Evolutionary conservation across 305 asterid genomes (phyloP).

Genomic region (Andrographis paniculata): DNA sequence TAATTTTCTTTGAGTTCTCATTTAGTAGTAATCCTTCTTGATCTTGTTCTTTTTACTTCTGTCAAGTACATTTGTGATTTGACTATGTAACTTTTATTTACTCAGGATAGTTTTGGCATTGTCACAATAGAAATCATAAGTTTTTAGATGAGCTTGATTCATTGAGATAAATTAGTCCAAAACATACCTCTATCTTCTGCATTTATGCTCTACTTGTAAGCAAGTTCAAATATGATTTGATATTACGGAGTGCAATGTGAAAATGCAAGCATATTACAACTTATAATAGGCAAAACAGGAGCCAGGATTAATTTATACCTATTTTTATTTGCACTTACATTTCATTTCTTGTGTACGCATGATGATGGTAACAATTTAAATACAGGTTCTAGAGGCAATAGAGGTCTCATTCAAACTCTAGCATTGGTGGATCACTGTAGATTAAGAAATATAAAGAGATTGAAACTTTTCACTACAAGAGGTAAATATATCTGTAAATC

Average conservation of each 20-base stretch:
- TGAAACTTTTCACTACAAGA: constrained; percentile 28
- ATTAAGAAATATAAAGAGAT: constrained; percentile 19
- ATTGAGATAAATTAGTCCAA: constrained; percentile 9
- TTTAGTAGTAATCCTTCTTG: too few species aligned
- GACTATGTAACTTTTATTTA: background rate
- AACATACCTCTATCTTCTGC: background rate
- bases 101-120: background rate
- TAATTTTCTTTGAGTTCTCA: too few species aligned
- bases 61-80: too few species aligned
- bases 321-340: background rate
- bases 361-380: constrained; percentile 12
- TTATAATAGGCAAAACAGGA: background rate
- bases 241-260: background rate
- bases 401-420: constrained; percentile 29
- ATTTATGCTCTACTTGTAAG: background rate
- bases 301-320: background rate
- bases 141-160: background rate
- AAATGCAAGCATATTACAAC: background rate
- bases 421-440: constrained; percentile 28
- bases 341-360: constrained; percentile 1
- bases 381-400: constrained; percentile 39
- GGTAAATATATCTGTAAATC: constrained; percentile 30
- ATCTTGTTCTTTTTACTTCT: background rate
- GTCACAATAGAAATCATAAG: background rate
- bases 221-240: background rate